Percentiles rank a stretch among this genome's conserved stretches.
Conservation (phyloP, 106 monocot genomes). For the Chionographis japonica region DNA sequence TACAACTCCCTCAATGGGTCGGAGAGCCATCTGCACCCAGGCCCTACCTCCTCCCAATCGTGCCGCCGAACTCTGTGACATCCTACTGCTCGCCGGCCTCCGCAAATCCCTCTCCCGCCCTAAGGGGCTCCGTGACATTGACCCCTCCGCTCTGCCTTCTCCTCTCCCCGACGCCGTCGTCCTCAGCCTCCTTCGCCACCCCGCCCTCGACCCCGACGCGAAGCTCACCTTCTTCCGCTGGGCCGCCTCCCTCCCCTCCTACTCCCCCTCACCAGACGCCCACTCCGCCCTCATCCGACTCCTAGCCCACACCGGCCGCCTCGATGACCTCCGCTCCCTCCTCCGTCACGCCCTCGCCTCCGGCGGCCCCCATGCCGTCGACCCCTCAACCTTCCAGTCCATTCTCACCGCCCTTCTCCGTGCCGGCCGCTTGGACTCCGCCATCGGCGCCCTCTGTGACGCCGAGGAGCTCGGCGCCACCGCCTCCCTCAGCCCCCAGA, state of each 20-base stretch:
- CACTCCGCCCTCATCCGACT: slow-evolving; percentile 31
- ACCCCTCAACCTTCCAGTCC: slow-evolving; percentile 28
- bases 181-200: not conserved
- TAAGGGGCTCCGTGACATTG: slow-evolving; percentile 5
- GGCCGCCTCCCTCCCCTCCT: slow-evolving; percentile 7
- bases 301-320: slow-evolving; percentile 19
- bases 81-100: not conserved
- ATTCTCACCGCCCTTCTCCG: slow-evolving; percentile 49
- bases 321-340: slow-evolving; percentile 20
- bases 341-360: slow-evolving; percentile 24
- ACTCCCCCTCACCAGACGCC: slow-evolving; percentile 13
- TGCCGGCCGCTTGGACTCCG: slow-evolving; percentile 49
- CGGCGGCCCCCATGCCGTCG: slow-evolving; percentile 9
- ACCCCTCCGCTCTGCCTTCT: slow-evolving; percentile 21
- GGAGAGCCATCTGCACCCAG: too few relatives aligned
- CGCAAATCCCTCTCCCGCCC: slow-evolving; percentile 1
- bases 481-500: slow-evolving; percentile 21
- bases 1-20: too few relatives aligned
- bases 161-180: not conserved
- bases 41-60: too few relatives aligned
- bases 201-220: slow-evolving; percentile 26
- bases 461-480: slow-evolving; percentile 10
- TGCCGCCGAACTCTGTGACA: too few relatives aligned
- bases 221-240: slow-evolving; percentile 40
- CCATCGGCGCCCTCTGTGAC: slow-evolving; percentile 60